Base-by-base conservation (phyloP, 257 asterid species). In the Solanum pinnatisectum region DNA sequence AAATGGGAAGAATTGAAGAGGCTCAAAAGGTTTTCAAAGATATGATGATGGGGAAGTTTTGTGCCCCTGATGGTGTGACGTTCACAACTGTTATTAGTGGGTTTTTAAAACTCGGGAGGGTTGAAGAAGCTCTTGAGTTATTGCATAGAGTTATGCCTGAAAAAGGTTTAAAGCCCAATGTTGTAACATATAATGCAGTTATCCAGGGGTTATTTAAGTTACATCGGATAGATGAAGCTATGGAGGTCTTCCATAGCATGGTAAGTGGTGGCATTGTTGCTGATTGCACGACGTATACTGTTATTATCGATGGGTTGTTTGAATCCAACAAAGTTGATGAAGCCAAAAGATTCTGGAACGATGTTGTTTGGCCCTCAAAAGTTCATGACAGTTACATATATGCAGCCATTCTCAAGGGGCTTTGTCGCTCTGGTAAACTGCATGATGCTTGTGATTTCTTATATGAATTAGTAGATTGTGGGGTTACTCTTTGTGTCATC, bases 1-100 rank as follows among this genome's bases (percentile, higher is more conserved):
- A 89, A 86, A 92, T 89, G 93, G 96, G 95, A 70, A 94, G 94
- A 90, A 89, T 97, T 15, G 94, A 92, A 33, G 97, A 97, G 83
- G 98, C 98, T 52, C 87, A 93, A 89, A 94, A 91, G 84, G 95
- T 97, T 60, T 81, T 93, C 20, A 84, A 89, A 68, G 98, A 97
- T 85, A 96, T 95, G 99, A 91, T 90, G 88, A 60, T 6, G 5
- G 98, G 98, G 70, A 93, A 94, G 86, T 97, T 97, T 88, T 94
- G 98, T 89, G 84, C 92, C 65, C 99, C 98, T 6, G 95, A 97
- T 93, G 91, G 87, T 87, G 96, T 95, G 82, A 95, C 98, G 32
- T 96, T 91, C 89, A 90, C 96, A 20, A 94, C 98, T 60, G 87
- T 95, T 25, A 94, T 97, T 56, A 89, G 88, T 3, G 98, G 98